Evolutionary conservation across 495 filamentous ascomycete genomes (phyloP).

Genomic region (Penicillium mononematosum): DNA sequence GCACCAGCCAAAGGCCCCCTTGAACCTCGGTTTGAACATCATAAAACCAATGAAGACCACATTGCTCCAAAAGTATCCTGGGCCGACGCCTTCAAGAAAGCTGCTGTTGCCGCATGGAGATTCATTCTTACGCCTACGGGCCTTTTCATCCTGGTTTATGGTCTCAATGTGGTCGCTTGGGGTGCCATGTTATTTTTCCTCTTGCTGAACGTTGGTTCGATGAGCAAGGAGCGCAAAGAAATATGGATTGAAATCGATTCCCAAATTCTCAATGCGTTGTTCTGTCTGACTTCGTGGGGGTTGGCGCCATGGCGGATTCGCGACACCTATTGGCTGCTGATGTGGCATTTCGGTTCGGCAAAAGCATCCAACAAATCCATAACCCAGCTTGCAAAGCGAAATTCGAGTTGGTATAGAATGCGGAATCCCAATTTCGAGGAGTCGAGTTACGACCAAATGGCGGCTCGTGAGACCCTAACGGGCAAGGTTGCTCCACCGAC

Average conservation of each 20-base stretch:
- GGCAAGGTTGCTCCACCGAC: slow-evolving; percentile 47
- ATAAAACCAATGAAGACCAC: not conserved
- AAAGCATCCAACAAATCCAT: not conserved
- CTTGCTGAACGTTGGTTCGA: slow-evolving; percentile 68
- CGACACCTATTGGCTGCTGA: slow-evolving; percentile 67
- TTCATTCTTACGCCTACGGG: slow-evolving; percentile 45
- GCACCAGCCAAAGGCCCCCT: not conserved
- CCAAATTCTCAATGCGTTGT: slow-evolving; percentile 79
- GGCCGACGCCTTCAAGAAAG: not conserved
- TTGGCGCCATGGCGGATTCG: slow-evolving; percentile 83
- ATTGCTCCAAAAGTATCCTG: not conserved
- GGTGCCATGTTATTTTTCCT: slow-evolving; percentile 88
- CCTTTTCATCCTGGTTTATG: slow-evolving; percentile 74
- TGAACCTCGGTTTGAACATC: not conserved
- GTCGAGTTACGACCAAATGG: not conserved
- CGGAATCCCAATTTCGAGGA: not conserved
- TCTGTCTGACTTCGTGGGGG: slow-evolving; percentile 85
- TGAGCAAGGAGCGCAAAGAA: slow-evolving; percentile 69
- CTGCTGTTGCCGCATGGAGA: not conserved
- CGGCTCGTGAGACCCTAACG: not conserved
- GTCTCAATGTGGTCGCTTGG: slow-evolving; percentile 81
- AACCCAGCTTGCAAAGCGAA: not conserved
- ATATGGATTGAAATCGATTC: slow-evolving; percentile 85
- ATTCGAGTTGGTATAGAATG: not conserved
- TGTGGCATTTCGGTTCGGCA: slow-evolving; percentile 52